Percentiles rank a stretch among this genome's conserved stretches.
phyloP scores from a whole-genome alignment of 371 early-diverging fungal species.

The Mortierella polycephala region DNA sequence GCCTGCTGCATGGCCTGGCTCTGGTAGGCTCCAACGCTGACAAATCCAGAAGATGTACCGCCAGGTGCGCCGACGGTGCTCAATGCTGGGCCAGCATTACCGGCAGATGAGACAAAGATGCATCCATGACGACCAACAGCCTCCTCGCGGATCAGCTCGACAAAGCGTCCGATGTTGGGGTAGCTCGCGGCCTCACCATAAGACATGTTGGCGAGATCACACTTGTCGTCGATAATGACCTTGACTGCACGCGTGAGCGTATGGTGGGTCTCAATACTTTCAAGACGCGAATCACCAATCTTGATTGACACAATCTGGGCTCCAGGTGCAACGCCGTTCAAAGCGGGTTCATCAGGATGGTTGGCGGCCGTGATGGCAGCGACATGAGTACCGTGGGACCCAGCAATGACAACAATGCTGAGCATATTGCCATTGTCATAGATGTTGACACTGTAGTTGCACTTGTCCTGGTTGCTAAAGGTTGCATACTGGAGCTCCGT shows the following conservation, averaged over 20 bases:
- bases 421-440: conserved; percentile 83
- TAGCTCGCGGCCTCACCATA: conserved; percentile 88
- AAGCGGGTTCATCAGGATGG: conserved; percentile 84
- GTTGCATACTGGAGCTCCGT: conserved; percentile 80
- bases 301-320: conserved; percentile 93
- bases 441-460: conserved; percentile 92
- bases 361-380: conserved; percentile 88
- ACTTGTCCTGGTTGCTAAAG: conserved; percentile 81
- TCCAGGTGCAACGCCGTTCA: conserved; percentile 94
- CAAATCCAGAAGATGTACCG: conserved; percentile 71
- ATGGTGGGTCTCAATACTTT: conserved; percentile 88
- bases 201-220: conserved; percentile 96
- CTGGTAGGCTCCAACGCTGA: conserved; percentile 92
- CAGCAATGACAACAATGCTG: conserved; percentile 84
- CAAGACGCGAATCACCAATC: conserved; percentile 91
- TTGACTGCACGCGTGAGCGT: conserved; percentile 88
- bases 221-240: conserved; percentile 79
- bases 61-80: conserved; percentile 91
- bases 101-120: conserved; percentile 90
- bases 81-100: conserved; percentile 93
- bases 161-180: conserved; percentile 83
- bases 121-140: conserved; percentile 85
- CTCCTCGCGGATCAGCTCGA: conserved; percentile 81
- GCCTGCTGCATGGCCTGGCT: conserved; percentile 88
- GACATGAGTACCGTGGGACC: conserved; percentile 95